phyloP scores from a whole-genome alignment of 2,329 filamentous ascomycete genomes.

The Phoma herbarum region DNA sequence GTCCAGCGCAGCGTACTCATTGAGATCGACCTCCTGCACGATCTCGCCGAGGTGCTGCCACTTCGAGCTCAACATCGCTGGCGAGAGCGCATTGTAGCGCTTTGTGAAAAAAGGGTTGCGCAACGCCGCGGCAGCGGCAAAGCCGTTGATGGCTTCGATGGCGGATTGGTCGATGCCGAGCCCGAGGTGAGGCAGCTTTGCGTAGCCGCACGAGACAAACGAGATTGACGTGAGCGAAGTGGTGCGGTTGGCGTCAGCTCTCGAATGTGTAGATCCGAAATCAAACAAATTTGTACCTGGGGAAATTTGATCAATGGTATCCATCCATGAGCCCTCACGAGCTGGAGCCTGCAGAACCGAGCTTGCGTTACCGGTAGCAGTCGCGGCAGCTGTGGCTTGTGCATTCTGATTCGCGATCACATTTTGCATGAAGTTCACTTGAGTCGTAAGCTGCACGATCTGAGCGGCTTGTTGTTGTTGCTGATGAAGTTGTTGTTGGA shows the following conservation, averaged over 20 bases:
- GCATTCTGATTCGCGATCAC: conserved; percentile 7
- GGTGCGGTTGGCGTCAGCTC: conserved; percentile 34
- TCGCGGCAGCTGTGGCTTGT: conserved; percentile 8
- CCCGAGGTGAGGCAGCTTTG: conserved; percentile 49
- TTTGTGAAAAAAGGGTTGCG: conserved; percentile 38
- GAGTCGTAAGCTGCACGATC: neutral
- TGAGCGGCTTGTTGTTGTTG: conserved; percentile 3
- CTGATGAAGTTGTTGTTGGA: conserved; percentile 19
- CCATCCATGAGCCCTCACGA: conserved; percentile 60
- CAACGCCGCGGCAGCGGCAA: conserved; percentile 7
- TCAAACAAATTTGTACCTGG: conserved; percentile 57
- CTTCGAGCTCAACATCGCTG: conserved; percentile 50
- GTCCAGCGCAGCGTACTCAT: conserved; percentile 44
- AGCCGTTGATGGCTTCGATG: conserved; percentile 36
- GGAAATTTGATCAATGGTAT: conserved; percentile 60
- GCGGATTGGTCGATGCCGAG: conserved; percentile 45
- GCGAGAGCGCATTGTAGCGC: conserved; percentile 41
- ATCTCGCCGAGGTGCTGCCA: conserved; percentile 53
- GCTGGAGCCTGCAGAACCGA: conserved; percentile 45
- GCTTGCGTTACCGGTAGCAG: conserved; percentile 5
- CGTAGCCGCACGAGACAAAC: conserved; percentile 71
- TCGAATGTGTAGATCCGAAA: conserved; percentile 50
- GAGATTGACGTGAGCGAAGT: conserved; percentile 56
- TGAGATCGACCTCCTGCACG: conserved; percentile 48
- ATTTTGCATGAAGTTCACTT: conserved; percentile 17